phyloP scores from a whole-genome alignment of 2,329 filamentous ascomycete species.

The Diaporthe humulicola region DNA sequence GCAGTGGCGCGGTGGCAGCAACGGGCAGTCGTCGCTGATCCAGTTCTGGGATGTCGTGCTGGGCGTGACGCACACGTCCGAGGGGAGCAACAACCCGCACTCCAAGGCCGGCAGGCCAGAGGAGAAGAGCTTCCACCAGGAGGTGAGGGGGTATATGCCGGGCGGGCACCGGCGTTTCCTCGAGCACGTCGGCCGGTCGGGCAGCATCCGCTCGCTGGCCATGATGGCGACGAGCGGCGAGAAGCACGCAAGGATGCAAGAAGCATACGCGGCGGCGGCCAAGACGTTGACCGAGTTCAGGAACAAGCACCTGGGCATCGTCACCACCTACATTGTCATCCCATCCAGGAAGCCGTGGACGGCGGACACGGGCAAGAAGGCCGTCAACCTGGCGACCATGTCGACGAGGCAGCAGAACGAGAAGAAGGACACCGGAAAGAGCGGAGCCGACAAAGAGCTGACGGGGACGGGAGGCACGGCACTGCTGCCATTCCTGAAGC shows the following conservation, averaged over 20 bases:
- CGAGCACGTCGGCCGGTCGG: slow-evolving; percentile 74
- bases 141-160: slow-evolving; percentile 94
- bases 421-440: slow-evolving; percentile 37
- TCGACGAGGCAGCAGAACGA: slow-evolving; percentile 38
- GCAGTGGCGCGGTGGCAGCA: slow-evolving; percentile 89
- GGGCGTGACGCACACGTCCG: slow-evolving; percentile 79
- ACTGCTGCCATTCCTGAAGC: slow-evolving; percentile 89
- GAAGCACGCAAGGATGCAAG: slow-evolving; percentile 59
- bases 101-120: slow-evolving; percentile 39
- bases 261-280: slow-evolving; percentile 78
- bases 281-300: slow-evolving; percentile 82
- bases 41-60: slow-evolving; percentile 93
- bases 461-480: slow-evolving; percentile 90
- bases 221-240: slow-evolving; percentile 61
- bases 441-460: slow-evolving; percentile 63
- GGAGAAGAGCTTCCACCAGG: slow-evolving; percentile 60
- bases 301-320: slow-evolving; percentile 90
- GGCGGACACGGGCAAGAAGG: slow-evolving; percentile 48
- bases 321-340: slow-evolving; percentile 90
- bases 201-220: slow-evolving; percentile 82
- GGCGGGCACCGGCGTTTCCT: slow-evolving; percentile 85
- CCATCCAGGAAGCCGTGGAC: slow-evolving; percentile 68
- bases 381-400: slow-evolving; percentile 34
- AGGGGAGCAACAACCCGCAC: slow-evolving; percentile 50
- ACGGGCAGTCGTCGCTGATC: slow-evolving; percentile 92